Base-by-base conservation (phyloP, 2,329 filamentous ascomycete species). In the Botryosphaeria agaves region DNA sequence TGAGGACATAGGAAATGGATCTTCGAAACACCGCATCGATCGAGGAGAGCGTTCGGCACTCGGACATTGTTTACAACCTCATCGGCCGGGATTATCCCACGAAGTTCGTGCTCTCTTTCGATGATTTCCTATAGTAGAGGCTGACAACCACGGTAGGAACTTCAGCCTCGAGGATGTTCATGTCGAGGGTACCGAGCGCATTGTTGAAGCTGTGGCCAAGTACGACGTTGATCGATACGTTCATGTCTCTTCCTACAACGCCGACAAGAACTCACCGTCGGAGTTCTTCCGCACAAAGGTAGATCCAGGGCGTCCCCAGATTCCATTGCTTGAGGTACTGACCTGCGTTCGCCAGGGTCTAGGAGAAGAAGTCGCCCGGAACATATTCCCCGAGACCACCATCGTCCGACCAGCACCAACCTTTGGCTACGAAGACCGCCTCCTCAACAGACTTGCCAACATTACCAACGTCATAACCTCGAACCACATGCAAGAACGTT, bases 201-300 rank as follows among this genome's bases (percentile, higher is more conserved):
- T 98, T 46, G 82, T 72, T 30, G 83, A 93, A 51, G 84, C 89
- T 31, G 83, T 84, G 31, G 89, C 87, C 46, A 98, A 98, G 60
- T 98, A 98, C 59, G 87, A 98, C 47, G 74, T 94, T 42, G 89
- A 98, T 59, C 76, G 89, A 40, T 98, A 82, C 57, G 84, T 98
- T 40, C 89, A 98, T 46, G 76, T 98, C 44, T 98, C 89, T 7
- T 93, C 85, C 18, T 85, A 91, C 67, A 95, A 87, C 49, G 87
- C 83, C 34, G 64, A 78, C 53, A 66, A 72, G 26, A 66, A 80
- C 42, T 95, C 87, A 12, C 56, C 75, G 2, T 87, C 83, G 7
- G 81, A 89, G 48, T 98, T 87, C 68, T 94, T 79, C 57, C 66
- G 77, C 36, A 92, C 84, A 43, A 98, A 98, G 71, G 75, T 76